Base-by-base conservation (phyloP, 1,284 basidiomycete genomes). In the Tilletia indica region DNA sequence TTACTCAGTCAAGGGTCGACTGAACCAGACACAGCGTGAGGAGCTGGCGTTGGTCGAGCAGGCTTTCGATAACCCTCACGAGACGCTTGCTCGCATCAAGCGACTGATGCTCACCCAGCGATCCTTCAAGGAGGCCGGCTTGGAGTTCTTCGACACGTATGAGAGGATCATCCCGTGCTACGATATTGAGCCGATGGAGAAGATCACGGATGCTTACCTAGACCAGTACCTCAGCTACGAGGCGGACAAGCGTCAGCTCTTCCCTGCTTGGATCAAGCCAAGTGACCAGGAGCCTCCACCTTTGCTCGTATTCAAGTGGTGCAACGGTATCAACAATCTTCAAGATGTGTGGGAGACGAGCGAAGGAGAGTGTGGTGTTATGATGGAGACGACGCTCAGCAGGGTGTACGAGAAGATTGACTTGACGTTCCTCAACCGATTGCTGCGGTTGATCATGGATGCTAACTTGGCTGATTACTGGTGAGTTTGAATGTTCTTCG, bases 221-320 rank as follows among this genome's bases (percentile, higher is more conserved):
- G 80, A 81, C 71, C 82, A 83, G 72, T 84, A 84, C 64, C 77
- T 84, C 36, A 79, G 77, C 21, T 84, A 84, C 77, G 83, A 84
- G 73, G 81, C 82, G 9, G 82, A 83, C 74, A 82, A 82, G 74
- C 81, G 83, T n/a, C 80, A 82, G 69, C 77, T 84, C 21, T 84
- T 84, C 79, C 83, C 83, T 6, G 80, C 83, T 2, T 84, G 83
- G 83, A 82, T 84, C 78, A 84, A 84, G 74, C 83, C 83, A 2
- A 78, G 78, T 72, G 83, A 84, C 69, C 78, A 79, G 56, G 83
- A 84, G 72, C 83, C 83, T 11, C 78, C 81, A 67, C 83, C 83
- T 14, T 68, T 84, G 74, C 76, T 84, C 12, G 83, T 84, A 61
- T 84, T 83, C 79, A 84, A 84, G 73, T 84, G 83, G 83, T 82